These are phyloP conservation scores for Colletotrichum sp. DNA, from an alignment of 2,329 filamentous ascomycete genomes.

Conservation along the genomic window DNA sequence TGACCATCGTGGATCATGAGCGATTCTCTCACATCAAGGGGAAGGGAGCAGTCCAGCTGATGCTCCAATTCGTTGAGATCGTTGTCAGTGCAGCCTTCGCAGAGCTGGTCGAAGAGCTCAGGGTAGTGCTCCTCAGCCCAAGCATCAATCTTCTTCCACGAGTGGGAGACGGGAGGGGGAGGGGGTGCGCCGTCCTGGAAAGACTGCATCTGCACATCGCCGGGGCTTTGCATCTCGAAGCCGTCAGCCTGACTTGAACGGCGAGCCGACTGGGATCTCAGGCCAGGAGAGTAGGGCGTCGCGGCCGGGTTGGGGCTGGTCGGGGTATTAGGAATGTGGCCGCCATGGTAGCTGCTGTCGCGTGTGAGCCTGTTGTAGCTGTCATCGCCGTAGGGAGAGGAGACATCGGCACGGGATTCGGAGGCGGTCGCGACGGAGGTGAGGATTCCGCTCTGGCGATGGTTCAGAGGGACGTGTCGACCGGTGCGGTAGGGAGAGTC, in stretches of 20 bases:
- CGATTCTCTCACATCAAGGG: constrained; percentile 92
- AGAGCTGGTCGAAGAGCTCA: constrained; percentile 91
- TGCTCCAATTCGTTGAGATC: constrained; percentile 97
- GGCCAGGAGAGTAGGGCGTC: constrained; percentile 87
- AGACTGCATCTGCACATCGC: constrained; percentile 95
- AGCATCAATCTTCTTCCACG: constrained; percentile 91
- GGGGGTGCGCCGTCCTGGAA: constrained; percentile 93
- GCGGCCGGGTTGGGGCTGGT: constrained; percentile 59
- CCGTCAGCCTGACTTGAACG: constrained; percentile 67
- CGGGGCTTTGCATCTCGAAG: constrained; percentile 73
- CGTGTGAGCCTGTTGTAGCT: constrained; percentile 33
- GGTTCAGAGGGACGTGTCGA: constrained; percentile 85
- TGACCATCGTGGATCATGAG: constrained; percentile 94
- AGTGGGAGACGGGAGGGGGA: constrained; percentile 84
- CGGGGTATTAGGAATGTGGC: constrained; percentile 53
- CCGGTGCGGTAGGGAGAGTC: constrained; percentile 94
- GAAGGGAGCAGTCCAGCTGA: constrained; percentile 91
- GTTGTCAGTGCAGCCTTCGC: constrained; percentile 90
- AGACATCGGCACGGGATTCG: constrained; percentile 87
- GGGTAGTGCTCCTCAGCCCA: constrained; percentile 97
- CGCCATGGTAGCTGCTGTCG: constrained; percentile 65
- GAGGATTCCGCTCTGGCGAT: constrained; percentile 77
- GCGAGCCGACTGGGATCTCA: constrained; percentile 78
- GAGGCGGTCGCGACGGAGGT: constrained; percentile 88
- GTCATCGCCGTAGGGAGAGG: constrained; percentile 80